Percentiles rank a stretch among this genome's conserved stretches.
These are phyloP conservation scores for Alnus rubra DNA, from an alignment of 306 rosid genomes.

Conservation along the genomic window DNA sequence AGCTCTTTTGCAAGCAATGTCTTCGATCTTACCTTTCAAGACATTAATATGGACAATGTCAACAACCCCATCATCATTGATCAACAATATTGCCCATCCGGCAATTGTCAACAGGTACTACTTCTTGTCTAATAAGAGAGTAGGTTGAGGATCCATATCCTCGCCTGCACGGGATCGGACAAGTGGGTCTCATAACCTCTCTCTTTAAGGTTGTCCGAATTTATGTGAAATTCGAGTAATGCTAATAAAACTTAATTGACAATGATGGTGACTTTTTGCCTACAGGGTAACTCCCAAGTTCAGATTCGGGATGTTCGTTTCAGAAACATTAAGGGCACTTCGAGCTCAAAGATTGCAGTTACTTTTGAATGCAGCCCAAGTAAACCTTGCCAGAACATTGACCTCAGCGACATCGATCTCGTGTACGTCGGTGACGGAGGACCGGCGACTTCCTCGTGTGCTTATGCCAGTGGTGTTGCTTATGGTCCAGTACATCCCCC, in stretches of 20 bases:
- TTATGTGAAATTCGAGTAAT: too few relatives aligned
- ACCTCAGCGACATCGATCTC: constrained; percentile 10
- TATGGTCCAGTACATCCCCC: constrained; percentile 17
- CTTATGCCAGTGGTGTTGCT: constrained; percentile 22
- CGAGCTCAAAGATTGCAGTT: constrained; percentile 22
- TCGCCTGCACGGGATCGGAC: too few relatives aligned
- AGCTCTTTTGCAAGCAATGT: constrained; percentile 9
- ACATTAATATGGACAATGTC: constrained; percentile 23
- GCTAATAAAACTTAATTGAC: too few relatives aligned
- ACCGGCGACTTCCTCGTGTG: constrained; percentile 16
- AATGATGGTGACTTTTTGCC: too few relatives aligned
- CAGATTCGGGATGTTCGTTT: constrained; percentile 30
- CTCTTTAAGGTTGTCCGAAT: too few relatives aligned
- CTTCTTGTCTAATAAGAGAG: too few relatives aligned
- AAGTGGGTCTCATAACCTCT: too few relatives aligned
- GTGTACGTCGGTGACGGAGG: not conserved
- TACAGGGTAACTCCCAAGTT: constrained; percentile 20
- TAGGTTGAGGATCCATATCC: too few relatives aligned
- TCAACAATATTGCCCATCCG: constrained; percentile 37
- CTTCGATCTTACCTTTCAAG: constrained; percentile 13
- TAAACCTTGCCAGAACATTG: constrained; percentile 28
- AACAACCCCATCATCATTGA: constrained; percentile 42
- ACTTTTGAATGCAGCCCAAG: constrained; percentile 22
- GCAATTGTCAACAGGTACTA: constrained; percentile 21
- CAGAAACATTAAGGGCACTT: constrained; percentile 28